Percentiles rank a stretch among this genome's conserved stretches.
Conservation (phyloP, 352 stramenopile genomes). For the Globisporangium ultimum region DNA sequence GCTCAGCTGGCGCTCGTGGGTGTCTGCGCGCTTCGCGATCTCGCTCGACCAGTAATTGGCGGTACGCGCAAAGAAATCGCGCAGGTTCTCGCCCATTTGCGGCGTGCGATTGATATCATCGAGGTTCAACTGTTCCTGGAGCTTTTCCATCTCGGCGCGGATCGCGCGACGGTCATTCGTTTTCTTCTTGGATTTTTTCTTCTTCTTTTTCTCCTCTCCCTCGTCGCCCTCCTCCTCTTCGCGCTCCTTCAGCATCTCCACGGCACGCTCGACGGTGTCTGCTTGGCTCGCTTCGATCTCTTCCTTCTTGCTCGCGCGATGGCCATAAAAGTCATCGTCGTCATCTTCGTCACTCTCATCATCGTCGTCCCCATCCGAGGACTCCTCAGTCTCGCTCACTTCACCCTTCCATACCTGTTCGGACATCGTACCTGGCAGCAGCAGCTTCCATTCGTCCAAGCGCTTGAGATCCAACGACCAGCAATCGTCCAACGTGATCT, state of each 20-base stretch:
- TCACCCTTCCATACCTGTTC: constrained; percentile 90
- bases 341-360: constrained; percentile 61
- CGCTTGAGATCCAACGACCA: constrained; percentile 94
- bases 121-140: constrained; percentile 75
- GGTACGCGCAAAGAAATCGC: constrained; percentile 87
- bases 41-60: constrained; percentile 61
- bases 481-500: constrained; percentile 95
- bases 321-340: constrained; percentile 30
- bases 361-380: constrained; percentile 76
- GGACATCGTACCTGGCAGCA: constrained; percentile 91
- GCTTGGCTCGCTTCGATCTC: constrained; percentile 21
- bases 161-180: constrained; percentile 63
- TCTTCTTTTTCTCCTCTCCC: constrained; percentile 44
- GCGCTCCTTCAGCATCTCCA: constrained; percentile 52
- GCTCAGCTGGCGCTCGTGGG: constrained; percentile 62
- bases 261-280: constrained; percentile 48
- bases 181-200: constrained; percentile 59
- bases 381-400: constrained; percentile 85
- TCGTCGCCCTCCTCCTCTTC: constrained; percentile 24
- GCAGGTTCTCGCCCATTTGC: constrained; percentile 80
- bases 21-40: constrained; percentile 57
- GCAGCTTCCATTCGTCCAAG: constrained; percentile 90
- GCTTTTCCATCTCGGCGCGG: constrained; percentile 79
- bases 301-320: constrained; percentile 14
- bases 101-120: constrained; percentile 68